Evolutionary conservation across 768 basidiomycete genomes (phyloP), one percentile per base, ranked within the genome.

Genomic region (Pulveroboletus sp.): DNA sequence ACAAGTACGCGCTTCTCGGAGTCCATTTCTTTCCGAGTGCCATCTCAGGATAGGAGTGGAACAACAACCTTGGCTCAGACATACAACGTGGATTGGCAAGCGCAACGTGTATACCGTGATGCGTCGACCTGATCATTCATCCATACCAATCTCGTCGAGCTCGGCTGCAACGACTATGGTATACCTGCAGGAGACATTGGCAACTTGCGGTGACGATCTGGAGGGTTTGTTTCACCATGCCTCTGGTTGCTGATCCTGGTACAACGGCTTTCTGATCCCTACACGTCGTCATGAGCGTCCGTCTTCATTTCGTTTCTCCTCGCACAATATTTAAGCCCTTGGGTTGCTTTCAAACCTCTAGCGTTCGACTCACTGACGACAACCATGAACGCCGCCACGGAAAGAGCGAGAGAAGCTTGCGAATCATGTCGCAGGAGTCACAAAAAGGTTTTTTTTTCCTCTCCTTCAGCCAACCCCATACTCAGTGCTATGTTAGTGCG

Each of bases 391-490:
- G 33, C 9, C 21, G 24, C 34, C 8, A 1, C 51, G 34, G 55
- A 58, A 27, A 65, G 64, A 60, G 63, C 62, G 12, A 61, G 45
- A 47, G 58, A 55, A 34, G 62, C 62, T n/a, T 64, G 62, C 51
- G 46, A 49, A 0, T 27, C 55, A 36, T 64, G 62, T 36, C 62
- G 61, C 24, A 52, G 17, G 34, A 63, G 58, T 13, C 62, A 63
- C 45, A 64, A 64, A 41, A 63, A 40, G 55, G 62, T 65, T 43
- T n/a, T 9, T 31, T 9, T 40, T 16, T 14, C 12, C 20, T 6
- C 31, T 23, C 27, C 8, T 24, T 46, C 29, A 4, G 10, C 5
- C 10, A 8, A 39, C 14, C 37, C 29, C 32, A 9, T 36, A 16
- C 50, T 58, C 40, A 58, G 29, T 16, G 8, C 27, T 14, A 5